A percentile compares a stretch with the other conserved stretches of the same genome.
These are phyloP conservation scores for Chrysoporthe puriensis DNA, from an alignment of 2,329 filamentous ascomycete genomes.

Conservation along the genomic window DNA sequence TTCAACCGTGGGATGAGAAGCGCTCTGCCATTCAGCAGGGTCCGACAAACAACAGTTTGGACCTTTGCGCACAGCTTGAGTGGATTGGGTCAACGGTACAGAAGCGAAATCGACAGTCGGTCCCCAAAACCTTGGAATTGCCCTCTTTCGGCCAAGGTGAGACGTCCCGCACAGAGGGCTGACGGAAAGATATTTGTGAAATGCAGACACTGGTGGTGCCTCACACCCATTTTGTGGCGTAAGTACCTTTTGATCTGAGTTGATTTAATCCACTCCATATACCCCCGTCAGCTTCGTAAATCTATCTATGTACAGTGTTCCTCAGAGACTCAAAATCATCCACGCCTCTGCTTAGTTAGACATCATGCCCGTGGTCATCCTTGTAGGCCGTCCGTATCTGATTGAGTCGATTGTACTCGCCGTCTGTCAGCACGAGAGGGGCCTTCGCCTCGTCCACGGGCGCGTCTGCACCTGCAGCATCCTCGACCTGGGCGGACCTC, in stretches of 20 bases:
- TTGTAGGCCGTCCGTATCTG: slow-evolving; percentile 12
- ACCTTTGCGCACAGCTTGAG: background rate
- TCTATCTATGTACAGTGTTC: background rate
- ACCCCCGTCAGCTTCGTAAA: background rate
- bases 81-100: background rate
- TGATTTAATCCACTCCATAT: background rate
- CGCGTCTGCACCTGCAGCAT: background rate
- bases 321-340: background rate
- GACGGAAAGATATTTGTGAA: background rate
- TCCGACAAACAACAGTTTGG: background rate
- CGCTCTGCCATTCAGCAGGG: background rate
- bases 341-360: background rate
- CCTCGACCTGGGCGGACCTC: slow-evolving; percentile 5
- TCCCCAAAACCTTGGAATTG: background rate
- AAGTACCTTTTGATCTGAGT: background rate
- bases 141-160: background rate
- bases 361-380: background rate
- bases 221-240: background rate
- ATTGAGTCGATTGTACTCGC: background rate
- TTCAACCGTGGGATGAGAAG: background rate
- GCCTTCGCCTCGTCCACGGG: slow-evolving; percentile 6
- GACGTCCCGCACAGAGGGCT: background rate
- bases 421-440: background rate
- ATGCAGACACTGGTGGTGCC: background rate
- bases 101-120: background rate